A percentile compares a stretch with the other conserved stretches of the same genome.
phyloP scores from a whole-genome alignment of 2,329 filamentous ascomycete species.

The Phaeosphaeriaceae sp. region DNA sequence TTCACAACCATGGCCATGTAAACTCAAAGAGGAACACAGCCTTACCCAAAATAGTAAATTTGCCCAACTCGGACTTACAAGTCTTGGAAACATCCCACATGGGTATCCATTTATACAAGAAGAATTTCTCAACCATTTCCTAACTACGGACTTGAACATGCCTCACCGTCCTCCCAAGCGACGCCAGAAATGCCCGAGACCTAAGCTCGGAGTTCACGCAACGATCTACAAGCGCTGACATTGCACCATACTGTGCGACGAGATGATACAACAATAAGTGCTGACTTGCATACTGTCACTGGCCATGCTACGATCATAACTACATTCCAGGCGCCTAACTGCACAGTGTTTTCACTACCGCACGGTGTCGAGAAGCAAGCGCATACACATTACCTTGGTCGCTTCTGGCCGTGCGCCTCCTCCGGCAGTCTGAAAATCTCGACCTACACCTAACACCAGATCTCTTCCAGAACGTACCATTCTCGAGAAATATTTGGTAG shows the following conservation, averaged over 20 bases:
- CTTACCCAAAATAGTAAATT: too few species aligned
- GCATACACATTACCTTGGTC: not conserved
- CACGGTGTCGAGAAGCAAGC: too few species aligned
- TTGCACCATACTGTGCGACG: not conserved
- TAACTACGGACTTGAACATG: not conserved
- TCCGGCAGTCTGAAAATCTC: not conserved
- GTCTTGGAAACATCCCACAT: too few species aligned
- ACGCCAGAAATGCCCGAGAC: constrained; percentile 1
- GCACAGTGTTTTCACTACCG: too few species aligned
- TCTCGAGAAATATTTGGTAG: constrained; percentile 6
- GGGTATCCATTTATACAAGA: too few species aligned
- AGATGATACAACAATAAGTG: not conserved
- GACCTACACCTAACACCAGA: not conserved
- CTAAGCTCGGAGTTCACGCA: constrained; percentile 4
- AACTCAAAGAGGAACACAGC: too few species aligned
- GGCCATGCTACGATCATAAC: not conserved
- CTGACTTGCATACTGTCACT: not conserved
- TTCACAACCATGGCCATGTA: too few species aligned
- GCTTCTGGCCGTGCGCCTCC: not conserved
- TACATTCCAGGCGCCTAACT: too few species aligned
- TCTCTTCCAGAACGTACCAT: constrained; percentile 5
- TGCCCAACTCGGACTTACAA: too few species aligned
- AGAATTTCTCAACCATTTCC: not conserved
- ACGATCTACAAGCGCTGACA: constrained; percentile 10
- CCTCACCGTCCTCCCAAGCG: not conserved